These are phyloP conservation scores for Microascus cirrosus DNA, from an alignment of 2,329 filamentous ascomycete species.

Conservation along the genomic window DNA sequence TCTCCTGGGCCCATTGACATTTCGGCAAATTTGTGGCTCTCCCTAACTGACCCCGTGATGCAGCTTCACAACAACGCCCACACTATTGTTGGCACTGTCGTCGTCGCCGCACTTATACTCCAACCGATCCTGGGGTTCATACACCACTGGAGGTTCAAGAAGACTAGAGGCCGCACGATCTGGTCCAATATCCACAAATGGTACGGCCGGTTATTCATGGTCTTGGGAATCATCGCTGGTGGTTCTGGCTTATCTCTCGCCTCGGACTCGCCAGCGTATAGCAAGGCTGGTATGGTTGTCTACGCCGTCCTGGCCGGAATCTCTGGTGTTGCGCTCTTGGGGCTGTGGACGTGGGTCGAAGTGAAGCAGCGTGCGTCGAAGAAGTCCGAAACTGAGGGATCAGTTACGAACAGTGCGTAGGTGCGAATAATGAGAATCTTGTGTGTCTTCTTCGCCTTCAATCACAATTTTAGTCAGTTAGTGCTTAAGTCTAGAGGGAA, in stretches of 20 bases:
- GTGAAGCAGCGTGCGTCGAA: neutral
- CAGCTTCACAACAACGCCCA: slow-evolving; percentile 43
- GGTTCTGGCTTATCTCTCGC: slow-evolving; percentile 47
- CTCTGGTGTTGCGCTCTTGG: neutral
- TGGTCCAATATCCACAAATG: slow-evolving; percentile 50
- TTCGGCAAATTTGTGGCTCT: no score
- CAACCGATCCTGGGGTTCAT: slow-evolving; percentile 47
- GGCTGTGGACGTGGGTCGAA: neutral
- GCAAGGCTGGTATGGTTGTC: neutral
- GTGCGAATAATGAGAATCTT: neutral
- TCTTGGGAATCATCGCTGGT: slow-evolving; percentile 51
- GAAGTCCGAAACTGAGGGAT: neutral
- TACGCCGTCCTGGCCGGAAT: slow-evolving; percentile 4
- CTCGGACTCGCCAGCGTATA: slow-evolving; percentile 14
- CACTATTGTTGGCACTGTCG: slow-evolving; percentile 42
- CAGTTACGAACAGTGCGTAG: neutral
- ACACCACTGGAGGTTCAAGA: slow-evolving; percentile 44
- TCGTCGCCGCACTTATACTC: slow-evolving; percentile 40
- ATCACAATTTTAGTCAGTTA: no score
- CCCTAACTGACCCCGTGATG: neutral
- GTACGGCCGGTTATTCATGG: slow-evolving; percentile 47
- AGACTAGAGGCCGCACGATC: slow-evolving; percentile 31
- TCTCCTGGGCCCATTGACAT: no score
- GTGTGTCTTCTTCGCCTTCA: no score
- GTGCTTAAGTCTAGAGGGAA: no score